Base-by-base conservation (phyloP, 1,284 basidiomycete species). In the Rhodofomes roseus region DNA sequence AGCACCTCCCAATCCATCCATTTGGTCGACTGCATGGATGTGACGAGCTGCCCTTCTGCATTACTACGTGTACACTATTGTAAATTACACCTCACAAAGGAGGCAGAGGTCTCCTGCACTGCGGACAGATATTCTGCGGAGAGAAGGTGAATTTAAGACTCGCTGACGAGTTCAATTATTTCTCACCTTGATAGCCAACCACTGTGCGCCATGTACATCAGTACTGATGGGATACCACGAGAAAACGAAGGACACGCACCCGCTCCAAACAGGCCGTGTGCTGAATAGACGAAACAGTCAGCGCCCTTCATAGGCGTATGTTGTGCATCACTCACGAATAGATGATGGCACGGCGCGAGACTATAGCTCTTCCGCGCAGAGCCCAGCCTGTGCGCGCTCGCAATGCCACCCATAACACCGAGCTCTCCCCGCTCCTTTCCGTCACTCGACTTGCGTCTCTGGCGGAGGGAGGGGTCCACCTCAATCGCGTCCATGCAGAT, bases 401-500 rank as follows among this genome's bases (percentile, higher is more conserved):
- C 54, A 8, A 58, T 57, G 6, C 58, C 59, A 16, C 59, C 51
- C 22, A 52, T 52, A n/a, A 66, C 50, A 2, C 62, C 60, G 8
- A 68, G 59, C 4, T 51, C 63, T 20, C 72, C 70, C 8, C 67
- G 61, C 63, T 76, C 70, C 57, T 69, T 68, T 55, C 54, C 58
- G 65, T 63, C 66, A 64, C 66, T 74, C 44, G 62, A 63, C 53
- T 62, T 62, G 34, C 61, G 60, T 25, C 65, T 57, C 20, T 60
- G 62, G 29, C 73, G 58, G 68, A 78, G 59, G 71, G 70, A 7
- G 71, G 72, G 72, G 54, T 85, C 83, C n/a, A 85, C 74, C 43
- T 83, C 69, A 61, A 95, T 95, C 8, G 86, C 81, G 61, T 96
- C 93, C 91, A 95, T 94, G 71, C 93, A 96, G 62, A 96, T 95